Conservation (phyloP, 192 early-diverging fungal genomes). For the Chytriomyces confervae region DNA sequence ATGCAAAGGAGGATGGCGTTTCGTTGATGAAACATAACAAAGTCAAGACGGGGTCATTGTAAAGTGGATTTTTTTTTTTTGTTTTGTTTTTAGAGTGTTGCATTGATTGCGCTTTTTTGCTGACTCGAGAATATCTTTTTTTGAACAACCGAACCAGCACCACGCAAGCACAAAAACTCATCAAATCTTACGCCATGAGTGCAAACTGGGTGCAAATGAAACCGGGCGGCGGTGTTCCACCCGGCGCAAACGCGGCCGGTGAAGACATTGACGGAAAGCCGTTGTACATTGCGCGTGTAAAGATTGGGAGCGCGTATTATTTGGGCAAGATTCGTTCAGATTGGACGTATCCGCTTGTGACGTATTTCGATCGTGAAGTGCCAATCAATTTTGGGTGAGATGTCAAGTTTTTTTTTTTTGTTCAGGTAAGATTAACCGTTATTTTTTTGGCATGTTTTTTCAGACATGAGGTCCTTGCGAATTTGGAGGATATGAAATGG, state of each 20-base stretch:
- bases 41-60: neutral
- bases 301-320: constrained; percentile 22
- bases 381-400: constrained; percentile 23
- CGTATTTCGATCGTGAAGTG: constrained; percentile 28
- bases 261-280: constrained; percentile 19
- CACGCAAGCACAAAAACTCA: neutral
- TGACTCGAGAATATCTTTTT: neutral
- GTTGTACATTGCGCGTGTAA: constrained; percentile 31
- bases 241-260: constrained; percentile 22
- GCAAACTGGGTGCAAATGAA: constrained; percentile 15
- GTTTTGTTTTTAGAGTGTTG: too few relatives aligned
- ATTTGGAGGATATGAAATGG: neutral
- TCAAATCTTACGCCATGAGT: neutral
- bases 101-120: neutral
- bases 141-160: neutral
- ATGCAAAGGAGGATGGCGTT: constrained; percentile 14
- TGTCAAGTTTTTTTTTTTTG: too few relatives aligned
- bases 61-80: neutral
- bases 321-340: constrained; percentile 24
- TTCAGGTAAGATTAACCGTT: too few relatives aligned
- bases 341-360: constrained; percentile 2
- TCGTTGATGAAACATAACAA: neutral
- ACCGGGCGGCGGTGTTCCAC: constrained; percentile 16
- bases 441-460: too few relatives aligned
- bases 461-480: neutral